Percentiles rank a stretch among this genome's conserved stretches.
Conservation (phyloP, 2,329 filamentous ascomycete species). For the Rhinocladiella mackenziei region DNA sequence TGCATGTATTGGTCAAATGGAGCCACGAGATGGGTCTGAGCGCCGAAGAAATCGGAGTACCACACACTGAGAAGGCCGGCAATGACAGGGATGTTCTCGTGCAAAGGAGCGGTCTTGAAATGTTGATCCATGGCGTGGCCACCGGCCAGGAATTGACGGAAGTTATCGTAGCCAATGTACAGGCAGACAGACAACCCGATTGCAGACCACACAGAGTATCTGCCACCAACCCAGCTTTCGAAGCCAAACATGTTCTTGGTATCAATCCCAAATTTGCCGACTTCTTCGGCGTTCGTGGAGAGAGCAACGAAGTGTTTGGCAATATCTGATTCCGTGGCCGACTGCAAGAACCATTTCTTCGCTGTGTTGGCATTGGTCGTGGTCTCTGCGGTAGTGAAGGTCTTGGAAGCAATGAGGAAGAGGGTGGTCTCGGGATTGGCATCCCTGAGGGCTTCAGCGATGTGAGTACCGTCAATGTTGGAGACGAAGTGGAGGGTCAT, state of each 20-base stretch:
- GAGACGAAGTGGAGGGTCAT: slow-evolving; percentile 96
- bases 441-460: slow-evolving; percentile 82
- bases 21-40: slow-evolving; percentile 94
- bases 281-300: slow-evolving; percentile 91
- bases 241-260: slow-evolving; percentile 99
- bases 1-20: slow-evolving; percentile 99
- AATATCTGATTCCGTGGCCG: slow-evolving; percentile 72
- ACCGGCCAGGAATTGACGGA: slow-evolving; percentile 89
- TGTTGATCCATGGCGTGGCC: slow-evolving; percentile 98
- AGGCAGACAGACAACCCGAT: slow-evolving; percentile 92
- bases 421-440: slow-evolving; percentile 98
- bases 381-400: slow-evolving; percentile 97
- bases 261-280: slow-evolving; percentile 98
- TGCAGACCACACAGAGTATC: slow-evolving; percentile 98
- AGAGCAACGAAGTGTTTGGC: slow-evolving; percentile 98
- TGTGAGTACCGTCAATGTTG: slow-evolving; percentile 98
- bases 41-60: slow-evolving; percentile 99
- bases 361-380: slow-evolving; percentile 95
- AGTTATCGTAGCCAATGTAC: slow-evolving; percentile 97
- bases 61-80: slow-evolving; percentile 93
- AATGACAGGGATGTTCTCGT: slow-evolving; percentile 90
- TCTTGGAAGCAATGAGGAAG: slow-evolving; percentile 98
- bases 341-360: slow-evolving; percentile 93
- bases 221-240: slow-evolving; percentile 95
- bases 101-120: slow-evolving; percentile 84